Base-by-base conservation (phyloP, 176 grass and related monocot genomes). In the Hsuehochloa calcarea region DNA sequence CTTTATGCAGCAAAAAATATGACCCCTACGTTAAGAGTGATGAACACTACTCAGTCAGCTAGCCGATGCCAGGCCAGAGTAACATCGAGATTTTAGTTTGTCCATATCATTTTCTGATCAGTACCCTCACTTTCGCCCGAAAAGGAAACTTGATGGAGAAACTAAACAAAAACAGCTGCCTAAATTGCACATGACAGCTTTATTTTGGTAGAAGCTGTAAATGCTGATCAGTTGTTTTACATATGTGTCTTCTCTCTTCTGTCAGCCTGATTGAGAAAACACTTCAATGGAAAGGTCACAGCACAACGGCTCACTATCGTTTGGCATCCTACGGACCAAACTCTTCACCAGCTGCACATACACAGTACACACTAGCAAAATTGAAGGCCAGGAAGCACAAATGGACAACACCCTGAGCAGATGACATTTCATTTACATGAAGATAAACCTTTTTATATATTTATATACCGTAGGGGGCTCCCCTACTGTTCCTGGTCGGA, bases 381-480 rank as follows among this genome's bases (percentile, higher is more conserved):
- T 16, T 29, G 26, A 26, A 65, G n/a, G 7, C 8, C 22, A 54
- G n/a, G 41, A 40, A 10, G 40, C 11, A 58, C 3, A 10, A 38
- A 60, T 4, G 17, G n/a, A 29, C 20, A 76, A 26, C 44, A 73
- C 8, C 39, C 1, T 35, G 26, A 25, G 7, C 86, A 72, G 46
- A 78, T 44, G 10, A 1, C 5, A 56, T 79, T 78, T 79, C 58
- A 83, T 79, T 79, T 83, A 90, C 79, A 73, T 34, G 31, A 34
- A 34, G 31, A 34, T 34, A 34, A 34, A 34, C 31, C 31, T 34
- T 34, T 34, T 34, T 34, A 29, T 34, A 34, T 34, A 34, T 34
- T 2, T 34, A 2, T 34, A 34, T 34, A 34, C 31, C 31, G 31
- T 34, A 34, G 31, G 31, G 31, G 31, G 2, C 31, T 34, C 31